Percentiles rank a stretch among this genome's conserved stretches.
These are phyloP conservation scores for Cucurbita argyrosperma DNA, from an alignment of 306 rosid species.

Conservation along the genomic window DNA sequence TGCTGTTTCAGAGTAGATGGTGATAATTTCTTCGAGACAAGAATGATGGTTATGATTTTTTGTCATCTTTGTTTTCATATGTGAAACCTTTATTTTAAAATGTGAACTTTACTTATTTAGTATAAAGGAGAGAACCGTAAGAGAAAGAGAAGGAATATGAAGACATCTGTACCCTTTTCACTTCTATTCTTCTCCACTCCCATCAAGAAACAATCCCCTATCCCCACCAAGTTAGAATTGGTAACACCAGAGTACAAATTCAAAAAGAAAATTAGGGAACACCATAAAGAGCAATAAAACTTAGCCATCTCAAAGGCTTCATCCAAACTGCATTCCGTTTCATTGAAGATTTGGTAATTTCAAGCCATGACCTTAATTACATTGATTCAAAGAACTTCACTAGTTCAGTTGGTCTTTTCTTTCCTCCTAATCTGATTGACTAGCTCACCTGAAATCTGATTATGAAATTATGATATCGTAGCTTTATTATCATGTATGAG, in stretches of 20 bases:
- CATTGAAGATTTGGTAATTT: neutral
- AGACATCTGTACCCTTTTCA: neutral
- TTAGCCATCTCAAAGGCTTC: neutral
- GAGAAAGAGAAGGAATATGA: neutral
- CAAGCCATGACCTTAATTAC: neutral
- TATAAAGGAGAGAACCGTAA: neutral
- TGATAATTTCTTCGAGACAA: neutral
- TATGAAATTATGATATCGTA: neutral
- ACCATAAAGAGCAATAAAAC: neutral
- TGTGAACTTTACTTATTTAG: neutral
- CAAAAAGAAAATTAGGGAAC: neutral
- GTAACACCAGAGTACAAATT: neutral
- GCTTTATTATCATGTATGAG: neutral
- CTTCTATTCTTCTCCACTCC: neutral
- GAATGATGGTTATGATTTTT: neutral
- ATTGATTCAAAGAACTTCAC: neutral
- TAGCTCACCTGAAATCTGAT: neutral
- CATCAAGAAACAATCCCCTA: neutral
- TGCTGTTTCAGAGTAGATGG: neutral
- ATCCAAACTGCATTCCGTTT: neutral
- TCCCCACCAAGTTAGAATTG: neutral
- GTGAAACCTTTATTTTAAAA: neutral
- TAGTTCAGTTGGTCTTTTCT: neutral
- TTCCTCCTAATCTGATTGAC: neutral
- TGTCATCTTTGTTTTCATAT: neutral